Evolutionary conservation across 805 yeast genomes (phyloP), one percentile per base, ranked within the genome.

Genomic region (Candida silvatica): DNA sequence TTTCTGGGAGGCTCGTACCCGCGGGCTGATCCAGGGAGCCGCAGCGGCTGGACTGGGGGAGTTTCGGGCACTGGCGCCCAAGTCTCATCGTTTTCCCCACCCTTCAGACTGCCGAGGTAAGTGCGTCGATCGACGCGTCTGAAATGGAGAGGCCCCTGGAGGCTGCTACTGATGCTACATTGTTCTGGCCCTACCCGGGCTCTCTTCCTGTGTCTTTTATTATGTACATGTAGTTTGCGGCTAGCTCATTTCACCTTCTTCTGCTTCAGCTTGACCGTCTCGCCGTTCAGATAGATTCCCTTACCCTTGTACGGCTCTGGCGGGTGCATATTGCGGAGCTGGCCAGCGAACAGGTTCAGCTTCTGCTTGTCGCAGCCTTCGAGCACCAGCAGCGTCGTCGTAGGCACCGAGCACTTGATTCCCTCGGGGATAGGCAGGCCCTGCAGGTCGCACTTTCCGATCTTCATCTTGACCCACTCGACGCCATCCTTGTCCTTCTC

Each of bases 231-330:
- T n/a, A 6, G 8, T 18, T 6, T 30, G 17, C 20, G 16, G n/a
- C n/a, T n/a, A 11, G 17, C 35, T 56, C 71, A 90, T 77, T 92
- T 90, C 58, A 90, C 84, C 72, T 87, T 90, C 72, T 85, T 85
- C 48, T 80, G 85, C 72, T 92, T 92, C 54, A 90, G 68, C 56
- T 77, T 79, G 58, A 92, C 81, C 33, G 94, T 86, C 66, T 92
- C 97, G 52, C 77, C 82, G 59, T 88, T 83, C 34, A 92, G 80
- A 56, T 81, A 92, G 33, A 92, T 81, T 54, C 99, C 99, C 49
- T 94, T 94, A 56, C 98, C 98, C 65, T 92, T 92, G 61, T 92
- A 92, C 27, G 97, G 97, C 64, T 92, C 99, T 31, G 99, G 99
- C 41, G 94, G 94, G 56, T 84, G 85, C 67, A 76, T 76, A 48